Percentiles rank a stretch among this genome's conserved stretches.
phyloP scores from a whole-genome alignment of 192 early-diverging fungal genomes.

The Coemansia aciculifera region DNA sequence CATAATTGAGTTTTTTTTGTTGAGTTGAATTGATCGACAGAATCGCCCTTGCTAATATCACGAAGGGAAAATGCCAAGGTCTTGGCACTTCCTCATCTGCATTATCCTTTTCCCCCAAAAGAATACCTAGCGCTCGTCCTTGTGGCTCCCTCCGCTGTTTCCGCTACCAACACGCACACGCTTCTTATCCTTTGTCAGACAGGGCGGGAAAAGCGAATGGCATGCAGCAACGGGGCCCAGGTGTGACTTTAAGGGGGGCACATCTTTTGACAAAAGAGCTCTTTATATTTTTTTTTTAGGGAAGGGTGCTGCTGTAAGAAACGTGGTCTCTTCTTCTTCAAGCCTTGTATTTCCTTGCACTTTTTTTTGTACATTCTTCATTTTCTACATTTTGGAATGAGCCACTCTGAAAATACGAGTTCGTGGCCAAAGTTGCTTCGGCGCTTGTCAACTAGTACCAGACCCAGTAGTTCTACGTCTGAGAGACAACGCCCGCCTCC shows the following conservation, averaged over 20 bases:
- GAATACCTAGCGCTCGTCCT: background rate
- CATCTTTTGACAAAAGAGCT: background rate
- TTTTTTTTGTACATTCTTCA: background rate
- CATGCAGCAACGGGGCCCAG: too few species aligned
- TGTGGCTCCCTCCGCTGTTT: too few species aligned
- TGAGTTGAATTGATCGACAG: background rate
- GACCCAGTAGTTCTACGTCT: background rate
- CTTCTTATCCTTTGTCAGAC: too few species aligned
- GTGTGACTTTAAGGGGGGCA: background rate
- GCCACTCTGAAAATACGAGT: constrained; percentile 12
- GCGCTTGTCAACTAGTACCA: constrained; percentile 19
- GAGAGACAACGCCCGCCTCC: background rate
- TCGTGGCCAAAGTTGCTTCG: constrained; percentile 36
- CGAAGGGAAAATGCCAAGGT: background rate
- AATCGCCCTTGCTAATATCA: background rate
- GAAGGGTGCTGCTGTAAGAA: background rate
- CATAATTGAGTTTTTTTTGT: background rate
- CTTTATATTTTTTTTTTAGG: background rate
- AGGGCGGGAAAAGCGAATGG: background rate
- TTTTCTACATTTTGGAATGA: constrained; percentile 17
- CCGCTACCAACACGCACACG: too few species aligned
- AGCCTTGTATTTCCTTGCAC: background rate
- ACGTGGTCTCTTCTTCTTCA: background rate
- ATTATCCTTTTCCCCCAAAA: background rate
- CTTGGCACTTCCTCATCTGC: background rate